Evolutionary conservation across 495 filamentous ascomycete species (phyloP).

Genomic region (Podospora pseudoanserina): DNA sequence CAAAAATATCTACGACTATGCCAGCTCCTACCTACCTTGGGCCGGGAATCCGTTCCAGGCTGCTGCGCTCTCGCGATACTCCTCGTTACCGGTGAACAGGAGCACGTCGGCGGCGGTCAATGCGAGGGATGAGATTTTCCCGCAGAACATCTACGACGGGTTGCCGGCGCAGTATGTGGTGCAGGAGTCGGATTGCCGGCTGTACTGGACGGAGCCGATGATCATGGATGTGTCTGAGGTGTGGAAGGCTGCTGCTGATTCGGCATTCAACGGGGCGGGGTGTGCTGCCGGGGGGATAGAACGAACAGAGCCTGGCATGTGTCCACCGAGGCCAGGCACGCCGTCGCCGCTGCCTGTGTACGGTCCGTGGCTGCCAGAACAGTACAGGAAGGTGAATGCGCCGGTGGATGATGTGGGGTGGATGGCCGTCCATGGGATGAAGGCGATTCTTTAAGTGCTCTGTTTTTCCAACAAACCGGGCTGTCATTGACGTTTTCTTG

Average conservation of each 20-base stretch:
- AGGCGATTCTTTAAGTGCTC: background rate
- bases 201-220: constrained; percentile 49
- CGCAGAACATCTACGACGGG: constrained; percentile 31
- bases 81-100: constrained; percentile 1
- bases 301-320: background rate
- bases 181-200: constrained; percentile 48
- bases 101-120: constrained; percentile 7
- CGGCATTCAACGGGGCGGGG: constrained; percentile 49
- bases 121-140: constrained; percentile 28
- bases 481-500: background rate
- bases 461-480: background rate
- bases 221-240: constrained; percentile 39
- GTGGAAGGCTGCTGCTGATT: constrained; percentile 49
- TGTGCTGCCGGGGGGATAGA: constrained; percentile 15
- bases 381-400: background rate
- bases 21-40: background rate
- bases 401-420: background rate
- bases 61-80: constrained; percentile 7
- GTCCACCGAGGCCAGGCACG: background rate
- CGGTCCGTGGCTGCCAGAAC: background rate
- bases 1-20: constrained; percentile 11
- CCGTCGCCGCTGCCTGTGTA: background rate
- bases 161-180: constrained; percentile 50
- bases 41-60: constrained; percentile 13
- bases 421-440: constrained; percentile 1